Evolutionary conservation across 805 yeast genomes (phyloP).

Genomic region (Myxozyma geophila): DNA sequence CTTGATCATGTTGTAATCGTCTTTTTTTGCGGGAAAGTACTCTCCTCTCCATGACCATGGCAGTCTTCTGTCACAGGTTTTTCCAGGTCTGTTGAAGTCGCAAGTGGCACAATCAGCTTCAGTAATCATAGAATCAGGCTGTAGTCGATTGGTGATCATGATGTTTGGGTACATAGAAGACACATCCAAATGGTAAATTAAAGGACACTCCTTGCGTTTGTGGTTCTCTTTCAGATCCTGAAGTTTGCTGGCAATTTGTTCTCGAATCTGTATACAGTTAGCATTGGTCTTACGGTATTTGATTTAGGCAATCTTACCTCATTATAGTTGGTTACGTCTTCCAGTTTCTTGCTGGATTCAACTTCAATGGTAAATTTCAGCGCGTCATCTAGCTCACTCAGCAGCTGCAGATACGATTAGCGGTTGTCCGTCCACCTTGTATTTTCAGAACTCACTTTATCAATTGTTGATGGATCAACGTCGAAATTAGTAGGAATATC

Average conservation of each 20-base stretch:
- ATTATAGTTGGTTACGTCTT: slow-evolving; percentile 78
- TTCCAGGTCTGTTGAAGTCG: slow-evolving; percentile 95
- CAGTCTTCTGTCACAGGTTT: slow-evolving; percentile 84
- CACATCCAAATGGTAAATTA: slow-evolving; percentile 96
- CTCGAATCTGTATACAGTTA: slow-evolving; percentile 35
- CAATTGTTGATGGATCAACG: slow-evolving; percentile 80
- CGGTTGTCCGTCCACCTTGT: not conserved
- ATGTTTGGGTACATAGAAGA: slow-evolving; percentile 99
- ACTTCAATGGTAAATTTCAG: slow-evolving; percentile 81
- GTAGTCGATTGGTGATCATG: slow-evolving; percentile 95
- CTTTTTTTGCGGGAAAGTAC: slow-evolving; percentile 85
- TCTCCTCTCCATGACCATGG: slow-evolving; percentile 99
- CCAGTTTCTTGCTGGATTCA: slow-evolving; percentile 73
- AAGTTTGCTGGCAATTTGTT: slow-evolving; percentile 60
- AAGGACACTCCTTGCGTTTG: slow-evolving; percentile 72
- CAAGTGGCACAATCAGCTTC: slow-evolving; percentile 97
- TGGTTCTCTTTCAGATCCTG: slow-evolving; percentile 66
- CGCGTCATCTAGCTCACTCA: slow-evolving; percentile 74
- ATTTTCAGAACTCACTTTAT: slow-evolving; percentile 51
- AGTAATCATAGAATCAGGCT: slow-evolving; percentile 95
- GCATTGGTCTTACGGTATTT: not conserved
- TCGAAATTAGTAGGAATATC: slow-evolving; percentile 78
- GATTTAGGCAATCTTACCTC: slow-evolving; percentile 52
- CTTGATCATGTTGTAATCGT: slow-evolving; percentile 88
- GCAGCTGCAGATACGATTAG: slow-evolving; percentile 43